phyloP scores from a whole-genome alignment of 176 grass and related monocot species.

The Carex myosuroides region DNA sequence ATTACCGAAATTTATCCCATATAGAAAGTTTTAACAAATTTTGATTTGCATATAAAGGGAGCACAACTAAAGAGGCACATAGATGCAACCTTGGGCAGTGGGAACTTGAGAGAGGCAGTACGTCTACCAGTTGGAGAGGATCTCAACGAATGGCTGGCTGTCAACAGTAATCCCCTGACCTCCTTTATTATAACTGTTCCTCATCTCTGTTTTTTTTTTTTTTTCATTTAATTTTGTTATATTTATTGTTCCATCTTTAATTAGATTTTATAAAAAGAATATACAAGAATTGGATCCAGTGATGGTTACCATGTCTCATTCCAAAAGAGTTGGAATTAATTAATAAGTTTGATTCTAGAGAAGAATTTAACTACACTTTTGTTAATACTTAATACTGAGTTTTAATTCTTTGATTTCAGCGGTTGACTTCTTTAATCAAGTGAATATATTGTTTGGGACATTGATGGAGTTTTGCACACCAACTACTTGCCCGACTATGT shows the following conservation, averaged over 20 bases:
- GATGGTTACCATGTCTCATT: slow-evolving; percentile 14
- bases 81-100: slow-evolving; percentile 73
- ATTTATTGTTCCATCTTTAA: not conserved
- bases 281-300: not conserved
- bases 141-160: slow-evolving; percentile 80
- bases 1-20: not conserved
- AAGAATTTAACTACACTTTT: no score
- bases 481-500: slow-evolving; percentile 79
- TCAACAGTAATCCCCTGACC: slow-evolving; percentile 53
- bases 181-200: not conserved
- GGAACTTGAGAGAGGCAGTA: slow-evolving; percentile 71
- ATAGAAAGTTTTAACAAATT: not conserved
- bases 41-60: slow-evolving; percentile 27
- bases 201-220: not conserved
- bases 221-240: not conserved
- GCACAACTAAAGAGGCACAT: slow-evolving; percentile 77
- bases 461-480: slow-evolving; percentile 88
- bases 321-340: not conserved
- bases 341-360: no score
- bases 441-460: slow-evolving; percentile 77
- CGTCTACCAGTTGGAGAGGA: slow-evolving; percentile 77
- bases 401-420: slow-evolving; percentile 44
- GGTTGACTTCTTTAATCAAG: slow-evolving; percentile 97
- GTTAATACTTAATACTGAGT: slow-evolving; percentile 6
- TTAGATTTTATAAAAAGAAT: not conserved